These are phyloP conservation scores for Fusarium odoratissimum DNA, from an alignment of 2,329 filamentous ascomycete genomes.

Conservation along the genomic window DNA sequence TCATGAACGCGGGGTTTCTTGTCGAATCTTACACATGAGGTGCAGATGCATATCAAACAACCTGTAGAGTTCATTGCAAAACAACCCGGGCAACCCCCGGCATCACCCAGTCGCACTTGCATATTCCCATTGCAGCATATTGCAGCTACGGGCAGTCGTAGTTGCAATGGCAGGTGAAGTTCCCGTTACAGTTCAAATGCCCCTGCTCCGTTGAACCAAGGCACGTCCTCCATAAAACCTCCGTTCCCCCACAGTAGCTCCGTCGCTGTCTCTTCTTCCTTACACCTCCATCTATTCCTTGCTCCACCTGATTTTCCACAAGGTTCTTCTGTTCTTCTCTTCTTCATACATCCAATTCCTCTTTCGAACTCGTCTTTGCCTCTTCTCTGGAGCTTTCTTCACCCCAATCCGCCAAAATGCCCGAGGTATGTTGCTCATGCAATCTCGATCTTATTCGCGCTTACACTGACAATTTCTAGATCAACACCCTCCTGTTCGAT, in stretches of 20 bases:
- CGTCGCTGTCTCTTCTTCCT: conserved; percentile 17
- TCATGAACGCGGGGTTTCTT: conserved; percentile 33
- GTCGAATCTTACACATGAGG: conserved; percentile 28
- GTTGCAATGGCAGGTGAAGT: background rate
- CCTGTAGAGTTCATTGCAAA: background rate
- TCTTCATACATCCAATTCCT: conserved; percentile 22
- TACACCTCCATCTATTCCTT: conserved; percentile 8
- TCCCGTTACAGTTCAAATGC: background rate
- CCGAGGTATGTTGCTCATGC: conserved; percentile 44
- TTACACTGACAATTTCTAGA: conserved; percentile 48
- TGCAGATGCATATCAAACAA: conserved; percentile 19
- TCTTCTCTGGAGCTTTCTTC: background rate
- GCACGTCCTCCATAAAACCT: conserved; percentile 58
- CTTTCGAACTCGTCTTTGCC: background rate
- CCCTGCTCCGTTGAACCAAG: conserved; percentile 23
- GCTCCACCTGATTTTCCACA: conserved; percentile 24
- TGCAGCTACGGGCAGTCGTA: background rate
- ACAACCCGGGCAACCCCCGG: conserved; percentile 13
- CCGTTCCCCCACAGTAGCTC: conserved; percentile 29
- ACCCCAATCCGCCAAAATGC: conserved; percentile 47
- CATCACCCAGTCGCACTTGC: conserved; percentile 25
- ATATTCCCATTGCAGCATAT: conserved; percentile 21
- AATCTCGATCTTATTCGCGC: background rate
- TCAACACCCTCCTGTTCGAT: conserved; percentile 80
- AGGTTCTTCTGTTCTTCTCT: conserved; percentile 17